Evolutionary conservation across 2,329 filamentous ascomycete species (phyloP).

Genomic region (Pleurostoma richardsiae): DNA sequence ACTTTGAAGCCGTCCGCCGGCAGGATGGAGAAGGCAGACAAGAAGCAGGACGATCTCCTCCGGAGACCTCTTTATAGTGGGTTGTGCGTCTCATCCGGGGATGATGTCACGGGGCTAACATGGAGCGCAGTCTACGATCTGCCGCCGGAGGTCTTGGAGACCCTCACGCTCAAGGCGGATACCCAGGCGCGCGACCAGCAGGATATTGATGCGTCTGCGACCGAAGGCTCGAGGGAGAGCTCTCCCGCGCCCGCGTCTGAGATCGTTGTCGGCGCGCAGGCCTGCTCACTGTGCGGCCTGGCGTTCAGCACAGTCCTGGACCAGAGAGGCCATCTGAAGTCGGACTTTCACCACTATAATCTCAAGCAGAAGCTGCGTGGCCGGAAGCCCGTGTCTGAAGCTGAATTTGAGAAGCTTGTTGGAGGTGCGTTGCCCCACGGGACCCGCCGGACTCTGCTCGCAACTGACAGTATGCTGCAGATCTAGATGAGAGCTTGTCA

Average conservation of each 20-base stretch:
- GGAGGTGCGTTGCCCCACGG: constrained; percentile 28
- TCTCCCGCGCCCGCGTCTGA: constrained; percentile 14
- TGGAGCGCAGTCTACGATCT: constrained; percentile 68
- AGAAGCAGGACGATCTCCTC: constrained; percentile 39
- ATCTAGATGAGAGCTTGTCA: constrained; percentile 87
- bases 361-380: constrained; percentile 85
- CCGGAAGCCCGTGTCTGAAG: constrained; percentile 65
- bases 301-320: constrained; percentile 70
- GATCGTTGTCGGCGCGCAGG: constrained; percentile 55
- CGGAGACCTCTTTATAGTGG: constrained; percentile 48
- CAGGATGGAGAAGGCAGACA: constrained; percentile 14
- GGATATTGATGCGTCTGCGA: constrained; percentile 20
- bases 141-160: constrained; percentile 65
- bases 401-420: constrained; percentile 81
- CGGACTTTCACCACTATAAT: constrained; percentile 91
- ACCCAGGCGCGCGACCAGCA: constrained; percentile 25
- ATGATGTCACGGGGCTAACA: constrained; percentile 12
- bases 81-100: constrained; percentile 2
- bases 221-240: constrained; percentile 12
- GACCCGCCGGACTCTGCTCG: too few species aligned
- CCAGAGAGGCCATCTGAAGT: constrained; percentile 80
- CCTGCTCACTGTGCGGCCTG: constrained; percentile 76
- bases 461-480: constrained; percentile 13
- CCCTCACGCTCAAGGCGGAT: constrained; percentile 55
- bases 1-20: neutral